Evolutionary conservation across 2,329 filamentous ascomycete genomes (phyloP).

Genomic region (Calycina herbarum): DNA sequence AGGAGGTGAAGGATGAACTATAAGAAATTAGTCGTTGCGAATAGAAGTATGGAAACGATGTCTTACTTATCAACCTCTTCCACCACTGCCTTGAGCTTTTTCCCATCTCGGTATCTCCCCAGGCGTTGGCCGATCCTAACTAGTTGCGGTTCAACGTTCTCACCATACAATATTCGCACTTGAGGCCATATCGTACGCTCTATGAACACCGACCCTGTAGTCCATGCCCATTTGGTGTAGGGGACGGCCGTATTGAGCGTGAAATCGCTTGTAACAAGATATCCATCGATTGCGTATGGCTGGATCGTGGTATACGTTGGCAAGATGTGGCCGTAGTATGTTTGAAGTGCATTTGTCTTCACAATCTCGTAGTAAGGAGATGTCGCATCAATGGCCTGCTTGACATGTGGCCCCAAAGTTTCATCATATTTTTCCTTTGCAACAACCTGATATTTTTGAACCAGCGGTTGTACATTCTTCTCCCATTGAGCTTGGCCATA

Average conservation of each 20-base stretch:
- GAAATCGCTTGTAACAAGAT: slow-evolving; percentile 65
- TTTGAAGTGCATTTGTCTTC: slow-evolving; percentile 61
- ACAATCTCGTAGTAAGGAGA: slow-evolving; percentile 73
- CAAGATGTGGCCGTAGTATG: slow-evolving; percentile 71
- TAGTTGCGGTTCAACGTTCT: slow-evolving; percentile 94
- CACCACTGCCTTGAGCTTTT: slow-evolving; percentile 59
- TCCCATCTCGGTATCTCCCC: slow-evolving; percentile 67
- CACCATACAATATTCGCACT: slow-evolving; percentile 74
- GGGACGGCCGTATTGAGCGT: slow-evolving; percentile 71
- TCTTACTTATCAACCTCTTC: slow-evolving; percentile 52
- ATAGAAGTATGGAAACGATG: slow-evolving; percentile 15
- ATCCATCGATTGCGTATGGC: slow-evolving; percentile 72
- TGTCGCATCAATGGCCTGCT: slow-evolving; percentile 56
- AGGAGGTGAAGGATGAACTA: slow-evolving; percentile 35
- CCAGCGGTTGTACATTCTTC: slow-evolving; percentile 71
- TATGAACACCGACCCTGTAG: slow-evolving; percentile 68
- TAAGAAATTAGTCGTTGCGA: slow-evolving; percentile 12
- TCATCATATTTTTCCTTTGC: slow-evolving; percentile 68
- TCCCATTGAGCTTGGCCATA: slow-evolving; percentile 75
- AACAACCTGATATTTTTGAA: slow-evolving; percentile 63
- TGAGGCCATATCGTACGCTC: slow-evolving; percentile 79
- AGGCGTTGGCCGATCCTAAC: slow-evolving; percentile 88
- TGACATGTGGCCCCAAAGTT: slow-evolving; percentile 71
- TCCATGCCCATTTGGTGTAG: slow-evolving; percentile 68
- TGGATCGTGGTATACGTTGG: slow-evolving; percentile 74